These are phyloP conservation scores for Dipteronia dyeriana DNA, from an alignment of 345 rosid species.

Conservation along the genomic window DNA sequence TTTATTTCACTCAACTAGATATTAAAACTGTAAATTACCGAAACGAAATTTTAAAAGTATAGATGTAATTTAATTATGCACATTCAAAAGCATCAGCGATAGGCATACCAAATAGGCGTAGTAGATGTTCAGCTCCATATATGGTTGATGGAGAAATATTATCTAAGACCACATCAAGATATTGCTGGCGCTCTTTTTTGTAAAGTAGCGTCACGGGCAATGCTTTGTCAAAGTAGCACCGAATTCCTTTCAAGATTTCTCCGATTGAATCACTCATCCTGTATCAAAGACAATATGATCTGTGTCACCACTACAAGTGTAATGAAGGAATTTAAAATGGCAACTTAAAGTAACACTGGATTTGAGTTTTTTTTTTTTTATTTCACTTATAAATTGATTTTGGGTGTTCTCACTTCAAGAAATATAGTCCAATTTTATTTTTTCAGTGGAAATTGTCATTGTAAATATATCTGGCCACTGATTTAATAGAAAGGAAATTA, in stretches of 20 bases:
- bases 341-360: not conserved
- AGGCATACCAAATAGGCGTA: conserved; percentile 72
- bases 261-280: conserved; percentile 66
- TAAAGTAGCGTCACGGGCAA: conserved; percentile 81
- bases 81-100: conserved; percentile 4
- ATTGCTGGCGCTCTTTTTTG: conserved; percentile 84
- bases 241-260: conserved; percentile 75
- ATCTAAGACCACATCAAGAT: conserved; percentile 46
- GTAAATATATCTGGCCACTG: not conserved
- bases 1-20: not conserved
- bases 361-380: not conserved
- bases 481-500: not conserved
- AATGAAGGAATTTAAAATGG: not conserved
- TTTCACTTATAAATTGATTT: not conserved
- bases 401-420: not conserved
- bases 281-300: conserved; percentile 22
- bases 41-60: not conserved
- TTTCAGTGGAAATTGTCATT: not conserved
- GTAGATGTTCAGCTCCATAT: conserved; percentile 81
- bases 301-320: conserved; percentile 11
- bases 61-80: not conserved
- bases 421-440: not conserved
- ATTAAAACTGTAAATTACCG: not conserved
- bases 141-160: conserved; percentile 67
- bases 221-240: conserved; percentile 85